A percentile compares a stretch with the other conserved stretches of the same genome.
These are phyloP conservation scores for Pseudognaphalium luteoalbum DNA, from an alignment of 129 eudicot species.

Conservation along the genomic window DNA sequence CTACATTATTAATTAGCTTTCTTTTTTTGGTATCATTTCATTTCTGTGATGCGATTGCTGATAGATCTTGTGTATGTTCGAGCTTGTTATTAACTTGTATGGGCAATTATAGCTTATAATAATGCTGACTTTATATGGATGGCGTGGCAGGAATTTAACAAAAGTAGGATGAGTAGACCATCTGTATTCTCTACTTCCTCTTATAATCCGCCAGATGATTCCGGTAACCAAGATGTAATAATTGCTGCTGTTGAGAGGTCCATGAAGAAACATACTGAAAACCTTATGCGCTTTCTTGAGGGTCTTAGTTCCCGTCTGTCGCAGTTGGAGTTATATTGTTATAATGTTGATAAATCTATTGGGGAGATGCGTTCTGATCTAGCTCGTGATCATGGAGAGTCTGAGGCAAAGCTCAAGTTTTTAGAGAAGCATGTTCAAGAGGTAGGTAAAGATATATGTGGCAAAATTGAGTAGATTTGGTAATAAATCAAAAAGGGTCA, in stretches of 20 bases:
- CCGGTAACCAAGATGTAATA: conserved; percentile 60
- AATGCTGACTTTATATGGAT: conserved; percentile 1
- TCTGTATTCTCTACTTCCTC: conserved; percentile 18
- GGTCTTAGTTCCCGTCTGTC: conserved; percentile 86
- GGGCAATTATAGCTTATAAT: not conserved
- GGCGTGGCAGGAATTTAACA: conserved; percentile 62
- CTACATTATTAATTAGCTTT: no score
- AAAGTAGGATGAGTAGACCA: conserved; percentile 77
- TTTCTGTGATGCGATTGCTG: no score
- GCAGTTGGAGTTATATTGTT: conserved; percentile 81
- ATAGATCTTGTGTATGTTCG: not conserved
- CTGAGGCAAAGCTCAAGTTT: conserved; percentile 70
- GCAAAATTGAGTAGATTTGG: not conserved
- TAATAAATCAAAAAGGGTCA: no score
- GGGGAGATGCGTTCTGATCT: conserved; percentile 84
- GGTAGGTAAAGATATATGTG: conserved; percentile 33
- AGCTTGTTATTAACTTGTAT: not conserved
- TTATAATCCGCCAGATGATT: conserved; percentile 40
- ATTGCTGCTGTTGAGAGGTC: conserved; percentile 63
- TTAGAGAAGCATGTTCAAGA: conserved; percentile 85
- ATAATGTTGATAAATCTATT: conserved; percentile 83
- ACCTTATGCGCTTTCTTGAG: conserved; percentile 84
- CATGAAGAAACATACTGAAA: conserved; percentile 79
- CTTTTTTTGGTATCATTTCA: not conserved
- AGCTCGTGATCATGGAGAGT: conserved; percentile 65